Evolutionary conservation across 139 green algal genomes (phyloP).

Genomic region (Nannochloris sp.): DNA sequence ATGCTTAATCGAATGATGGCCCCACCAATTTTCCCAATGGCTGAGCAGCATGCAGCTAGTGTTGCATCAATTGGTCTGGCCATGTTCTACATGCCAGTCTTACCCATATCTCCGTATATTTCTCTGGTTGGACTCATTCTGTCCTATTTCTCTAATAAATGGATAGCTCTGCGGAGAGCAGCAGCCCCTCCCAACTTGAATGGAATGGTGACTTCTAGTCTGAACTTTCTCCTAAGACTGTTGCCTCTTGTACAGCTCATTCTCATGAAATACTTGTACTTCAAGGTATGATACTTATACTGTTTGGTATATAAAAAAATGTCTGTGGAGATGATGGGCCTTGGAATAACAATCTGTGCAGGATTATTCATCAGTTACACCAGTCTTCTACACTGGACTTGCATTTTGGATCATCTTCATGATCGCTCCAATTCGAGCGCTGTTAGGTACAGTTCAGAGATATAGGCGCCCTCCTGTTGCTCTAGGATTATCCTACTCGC

Average conservation of each 20-base stretch:
- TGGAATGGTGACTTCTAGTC: constrained; percentile 16
- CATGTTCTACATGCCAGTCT: constrained; percentile 39
- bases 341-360: neutral
- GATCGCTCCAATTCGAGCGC: constrained; percentile 18
- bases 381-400: constrained; percentile 36
- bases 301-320: neutral
- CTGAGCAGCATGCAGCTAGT: constrained; percentile 31
- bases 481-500: constrained; percentile 14
- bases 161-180: constrained; percentile 19
- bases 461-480: constrained; percentile 8
- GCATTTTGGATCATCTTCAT: constrained; percentile 35
- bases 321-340: neutral
- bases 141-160: constrained; percentile 38
- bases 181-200: constrained; percentile 26
- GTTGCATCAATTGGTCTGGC: constrained; percentile 39
- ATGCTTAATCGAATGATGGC: constrained; percentile 33
- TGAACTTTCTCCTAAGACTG: constrained; percentile 28
- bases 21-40: constrained; percentile 36
- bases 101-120: constrained; percentile 36
- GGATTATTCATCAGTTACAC: constrained; percentile 10
- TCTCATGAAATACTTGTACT: constrained; percentile 41
- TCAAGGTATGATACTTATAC: constrained; percentile 4
- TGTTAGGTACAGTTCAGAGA: constrained; percentile 16
- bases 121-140: constrained; percentile 23
- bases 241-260: constrained; percentile 43